These are phyloP conservation scores for Arthrobotrys pseudoclavata DNA, from an alignment of 2,329 filamentous ascomycete species.

Conservation along the genomic window DNA sequence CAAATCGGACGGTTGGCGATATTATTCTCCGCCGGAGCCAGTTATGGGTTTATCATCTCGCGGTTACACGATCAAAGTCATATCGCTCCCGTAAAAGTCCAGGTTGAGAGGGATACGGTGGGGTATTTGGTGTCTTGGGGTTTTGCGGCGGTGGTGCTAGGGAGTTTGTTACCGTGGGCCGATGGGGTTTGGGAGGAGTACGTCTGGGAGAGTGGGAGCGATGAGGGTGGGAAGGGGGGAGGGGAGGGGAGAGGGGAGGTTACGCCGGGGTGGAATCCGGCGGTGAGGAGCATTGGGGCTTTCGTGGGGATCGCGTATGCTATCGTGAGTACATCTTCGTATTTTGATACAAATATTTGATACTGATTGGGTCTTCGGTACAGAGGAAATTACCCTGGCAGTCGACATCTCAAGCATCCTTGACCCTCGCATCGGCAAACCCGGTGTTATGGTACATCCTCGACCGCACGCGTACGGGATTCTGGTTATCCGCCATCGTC, in stretches of 20 bases:
- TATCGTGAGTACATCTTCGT: constrained; percentile 75
- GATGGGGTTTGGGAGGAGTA: constrained; percentile 79
- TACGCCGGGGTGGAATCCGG: constrained; percentile 79
- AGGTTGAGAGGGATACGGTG: constrained; percentile 70
- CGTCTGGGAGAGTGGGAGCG: constrained; percentile 67
- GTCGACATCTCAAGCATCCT: constrained; percentile 90
- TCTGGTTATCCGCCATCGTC: constrained; percentile 81
- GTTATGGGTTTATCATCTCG: constrained; percentile 85
- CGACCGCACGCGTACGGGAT: constrained; percentile 87
- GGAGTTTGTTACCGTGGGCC: constrained; percentile 84
- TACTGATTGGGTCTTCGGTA: constrained; percentile 16
- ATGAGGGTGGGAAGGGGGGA: constrained; percentile 61
- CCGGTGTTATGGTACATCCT: constrained; percentile 96
- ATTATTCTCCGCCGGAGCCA: constrained; percentile 82
- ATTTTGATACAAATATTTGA: neutral
- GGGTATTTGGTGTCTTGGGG: constrained; percentile 86
- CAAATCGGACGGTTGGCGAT: constrained; percentile 73
- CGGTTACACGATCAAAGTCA: constrained; percentile 80
- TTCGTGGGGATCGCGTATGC: constrained; percentile 82
- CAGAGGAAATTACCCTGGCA: constrained; percentile 92
- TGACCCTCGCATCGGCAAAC: constrained; percentile 90
- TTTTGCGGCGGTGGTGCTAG: constrained; percentile 79
- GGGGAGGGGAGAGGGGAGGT: constrained; percentile 64
- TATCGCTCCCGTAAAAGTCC: constrained; percentile 75
- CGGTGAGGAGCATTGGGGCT: constrained; percentile 77